These are phyloP conservation scores for Pleurotus giganteus DNA, from an alignment of 768 basidiomycete species.

Conservation along the genomic window DNA sequence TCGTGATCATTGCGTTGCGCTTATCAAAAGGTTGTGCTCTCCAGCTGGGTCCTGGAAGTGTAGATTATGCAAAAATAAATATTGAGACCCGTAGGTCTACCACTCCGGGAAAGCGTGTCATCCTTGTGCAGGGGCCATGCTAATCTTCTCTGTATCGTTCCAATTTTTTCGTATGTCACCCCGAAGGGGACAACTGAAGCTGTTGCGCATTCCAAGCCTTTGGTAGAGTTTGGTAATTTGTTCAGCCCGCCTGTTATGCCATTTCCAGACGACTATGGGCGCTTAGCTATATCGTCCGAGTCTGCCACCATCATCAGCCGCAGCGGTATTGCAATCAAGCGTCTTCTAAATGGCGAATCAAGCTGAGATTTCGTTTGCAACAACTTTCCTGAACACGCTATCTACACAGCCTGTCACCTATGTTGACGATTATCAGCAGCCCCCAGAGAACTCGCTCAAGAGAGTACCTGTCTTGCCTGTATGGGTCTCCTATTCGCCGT, in stretches of 20 bases:
- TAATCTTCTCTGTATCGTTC: constrained; percentile 99
- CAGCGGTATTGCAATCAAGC: background rate
- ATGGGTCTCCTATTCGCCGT: constrained; percentile 21
- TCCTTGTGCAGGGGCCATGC: constrained; percentile 99
- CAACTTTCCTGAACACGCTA: constrained; percentile 61
- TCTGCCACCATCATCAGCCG: background rate
- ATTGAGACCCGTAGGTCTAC: constrained; percentile 64
- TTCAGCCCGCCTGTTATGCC: background rate
- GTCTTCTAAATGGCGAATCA: constrained; percentile 37
- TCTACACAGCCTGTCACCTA: constrained; percentile 67
- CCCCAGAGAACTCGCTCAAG: constrained; percentile 61
- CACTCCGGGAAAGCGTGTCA: constrained; percentile 98
- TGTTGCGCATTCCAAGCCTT: background rate
- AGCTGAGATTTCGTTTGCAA: constrained; percentile 68
- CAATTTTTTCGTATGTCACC: constrained; percentile 98
- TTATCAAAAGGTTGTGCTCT: too few relatives aligned
- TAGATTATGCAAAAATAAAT: too few relatives aligned
- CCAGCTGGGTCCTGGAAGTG: too few relatives aligned
- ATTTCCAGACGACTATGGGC: background rate
- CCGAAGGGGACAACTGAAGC: constrained; percentile 71
- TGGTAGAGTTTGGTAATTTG: background rate
- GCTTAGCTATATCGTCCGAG: background rate
- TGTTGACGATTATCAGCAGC: constrained; percentile 75
- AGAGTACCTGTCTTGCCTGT: constrained; percentile 72
- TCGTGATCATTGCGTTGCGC: too few relatives aligned